Conservation (phyloP, 352 stramenopile genomes). For the Phytophthora syringae region DNA sequence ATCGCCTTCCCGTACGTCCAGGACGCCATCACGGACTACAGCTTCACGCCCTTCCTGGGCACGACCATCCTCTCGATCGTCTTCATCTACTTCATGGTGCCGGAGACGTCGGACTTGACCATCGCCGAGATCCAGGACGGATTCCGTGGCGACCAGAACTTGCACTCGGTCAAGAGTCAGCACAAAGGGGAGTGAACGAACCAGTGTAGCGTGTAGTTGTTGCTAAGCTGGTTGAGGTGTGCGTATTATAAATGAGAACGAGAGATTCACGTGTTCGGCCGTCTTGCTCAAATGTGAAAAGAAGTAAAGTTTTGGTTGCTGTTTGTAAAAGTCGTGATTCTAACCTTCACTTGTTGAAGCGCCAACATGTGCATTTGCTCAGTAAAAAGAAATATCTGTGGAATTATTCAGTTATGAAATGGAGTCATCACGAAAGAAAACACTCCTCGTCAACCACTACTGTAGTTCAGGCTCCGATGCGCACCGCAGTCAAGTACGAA, state of each 20-base stretch:
- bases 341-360: too few species aligned
- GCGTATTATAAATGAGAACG: neutral
- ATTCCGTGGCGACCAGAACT: constrained; percentile 3
- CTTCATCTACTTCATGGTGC: constrained; percentile 56
- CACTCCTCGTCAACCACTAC: too few species aligned
- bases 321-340: too few species aligned
- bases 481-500: constrained; percentile 19
- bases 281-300: too few species aligned
- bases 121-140: constrained; percentile 63
- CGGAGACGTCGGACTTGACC: constrained; percentile 69
- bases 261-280: neutral
- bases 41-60: constrained; percentile 57
- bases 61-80: constrained; percentile 40
- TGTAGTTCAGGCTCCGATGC: constrained; percentile 2
- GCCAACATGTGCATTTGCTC: too few species aligned
- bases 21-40: constrained; percentile 50
- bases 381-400: too few species aligned
- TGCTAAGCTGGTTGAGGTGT: neutral
- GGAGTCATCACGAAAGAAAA: too few species aligned
- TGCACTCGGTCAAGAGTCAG: constrained; percentile 9
- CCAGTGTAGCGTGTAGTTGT: neutral
- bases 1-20: constrained; percentile 63
- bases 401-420: too few species aligned
- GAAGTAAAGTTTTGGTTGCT: too few species aligned
- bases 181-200: neutral